Evolutionary conservation across 352 stramenopile genomes (phyloP).

Genomic region (Pythium brassicae): DNA sequence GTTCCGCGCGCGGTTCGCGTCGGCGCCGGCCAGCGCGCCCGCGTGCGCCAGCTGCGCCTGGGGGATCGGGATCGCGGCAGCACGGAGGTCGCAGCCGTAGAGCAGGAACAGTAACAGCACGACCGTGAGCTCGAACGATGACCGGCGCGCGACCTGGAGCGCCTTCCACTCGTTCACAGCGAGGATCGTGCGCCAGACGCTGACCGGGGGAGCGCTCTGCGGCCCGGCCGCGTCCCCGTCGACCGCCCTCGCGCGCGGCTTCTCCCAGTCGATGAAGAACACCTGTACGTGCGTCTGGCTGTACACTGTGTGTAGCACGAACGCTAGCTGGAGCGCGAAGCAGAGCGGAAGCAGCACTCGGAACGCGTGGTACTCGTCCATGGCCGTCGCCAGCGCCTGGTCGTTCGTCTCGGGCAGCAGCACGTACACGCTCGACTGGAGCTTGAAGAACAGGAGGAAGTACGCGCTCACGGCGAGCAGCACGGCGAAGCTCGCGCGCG

Average conservation of each 20-base stretch:
- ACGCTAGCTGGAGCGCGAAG: constrained; percentile 80
- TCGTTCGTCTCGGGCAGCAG: constrained; percentile 76
- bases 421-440: constrained; percentile 85
- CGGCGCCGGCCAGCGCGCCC: constrained; percentile 34
- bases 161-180: constrained; percentile 94
- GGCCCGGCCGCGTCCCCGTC: constrained; percentile 45
- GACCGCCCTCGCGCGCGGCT: constrained; percentile 60
- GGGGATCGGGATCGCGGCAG: constrained; percentile 49
- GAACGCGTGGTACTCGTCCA: constrained; percentile 88
- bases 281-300: constrained; percentile 78
- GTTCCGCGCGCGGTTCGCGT: constrained; percentile 59
- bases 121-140: constrained; percentile 80
- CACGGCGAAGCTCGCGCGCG: constrained; percentile 42
- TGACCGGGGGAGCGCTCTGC: constrained; percentile 65
- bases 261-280: constrained; percentile 95
- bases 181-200: constrained; percentile 92
- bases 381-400: constrained; percentile 34
- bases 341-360: constrained; percentile 72
- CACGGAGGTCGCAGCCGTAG: constrained; percentile 60
- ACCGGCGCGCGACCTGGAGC: constrained; percentile 80
- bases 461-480: constrained; percentile 83
- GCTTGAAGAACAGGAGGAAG: constrained; percentile 93
- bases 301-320: constrained; percentile 68
- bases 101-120: constrained; percentile 87
- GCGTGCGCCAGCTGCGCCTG: constrained; percentile 50